phyloP scores from a whole-genome alignment of 441 rosid genomes.

The Sinapis alba region DNA sequence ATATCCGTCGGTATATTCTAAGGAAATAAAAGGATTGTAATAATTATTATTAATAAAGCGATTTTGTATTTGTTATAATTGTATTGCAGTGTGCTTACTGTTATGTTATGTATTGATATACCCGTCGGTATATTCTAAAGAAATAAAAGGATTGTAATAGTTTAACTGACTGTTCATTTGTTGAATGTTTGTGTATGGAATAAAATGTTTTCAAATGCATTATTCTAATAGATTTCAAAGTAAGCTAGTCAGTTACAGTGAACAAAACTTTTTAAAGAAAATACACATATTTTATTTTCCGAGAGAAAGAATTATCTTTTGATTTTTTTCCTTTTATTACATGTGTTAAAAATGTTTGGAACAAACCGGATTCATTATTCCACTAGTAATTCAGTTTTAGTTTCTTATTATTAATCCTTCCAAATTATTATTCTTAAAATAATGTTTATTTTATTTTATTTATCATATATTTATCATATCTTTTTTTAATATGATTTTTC shows the following conservation, averaged over 20 bases:
- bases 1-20: too few relatives aligned
- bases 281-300: too few relatives aligned
- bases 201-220: too few relatives aligned
- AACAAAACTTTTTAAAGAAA: too few relatives aligned
- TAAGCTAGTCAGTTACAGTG: too few relatives aligned
- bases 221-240: too few relatives aligned
- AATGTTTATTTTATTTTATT: not conserved
- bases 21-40: too few relatives aligned
- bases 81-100: not conserved
- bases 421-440: not conserved
- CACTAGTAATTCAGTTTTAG: not conserved
- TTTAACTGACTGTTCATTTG: not conserved
- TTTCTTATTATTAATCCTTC: not conserved
- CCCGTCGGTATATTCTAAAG: not conserved
- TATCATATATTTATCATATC: not conserved
- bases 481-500: not conserved
- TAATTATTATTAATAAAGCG: too few relatives aligned
- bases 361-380: not conserved
- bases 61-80: not conserved
- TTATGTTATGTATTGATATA: too few relatives aligned
- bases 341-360: not conserved
- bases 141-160: not conserved
- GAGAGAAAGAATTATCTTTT: too few relatives aligned
- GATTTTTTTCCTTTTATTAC: not conserved
- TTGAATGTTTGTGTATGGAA: not conserved